Evolutionary conservation across 441 rosid genomes (phyloP).

Genomic region (Isatis lusitanica): DNA sequence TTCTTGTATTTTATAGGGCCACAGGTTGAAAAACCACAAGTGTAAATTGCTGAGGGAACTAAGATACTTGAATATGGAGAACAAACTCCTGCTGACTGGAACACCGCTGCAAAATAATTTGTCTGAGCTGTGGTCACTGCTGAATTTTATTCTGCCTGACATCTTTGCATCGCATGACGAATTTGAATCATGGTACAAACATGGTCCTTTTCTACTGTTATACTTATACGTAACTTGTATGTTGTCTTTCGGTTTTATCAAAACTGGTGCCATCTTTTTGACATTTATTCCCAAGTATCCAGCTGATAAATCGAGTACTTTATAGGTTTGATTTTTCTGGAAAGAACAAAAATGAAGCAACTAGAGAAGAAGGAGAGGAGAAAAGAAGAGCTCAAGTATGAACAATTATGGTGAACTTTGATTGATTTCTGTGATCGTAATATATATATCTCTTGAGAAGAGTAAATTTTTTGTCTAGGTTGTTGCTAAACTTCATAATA

Average conservation of each 20-base stretch:
- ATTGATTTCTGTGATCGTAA: neutral
- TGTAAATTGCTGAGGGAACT: conserved; percentile 82
- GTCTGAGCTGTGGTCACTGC: conserved; percentile 94
- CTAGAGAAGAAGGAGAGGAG: conserved; percentile 74
- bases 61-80: conserved; percentile 52
- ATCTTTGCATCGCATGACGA: conserved; percentile 91
- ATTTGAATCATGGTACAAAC: conserved; percentile 86
- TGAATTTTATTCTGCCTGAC: conserved; percentile 94
- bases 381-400: conserved; percentile 76
- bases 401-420: neutral
- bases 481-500: conserved; percentile 90
- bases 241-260: neutral
- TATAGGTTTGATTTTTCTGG: conserved; percentile 93
- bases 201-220: neutral
- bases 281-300: neutral
- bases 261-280: neutral
- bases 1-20: conserved; percentile 60
- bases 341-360: conserved; percentile 50
- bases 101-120: conserved; percentile 96
- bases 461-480: conserved; percentile 53
- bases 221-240: neutral
- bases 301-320: conserved; percentile 15
- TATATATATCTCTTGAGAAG: neutral
- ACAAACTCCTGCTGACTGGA: conserved; percentile 92
- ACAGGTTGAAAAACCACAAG: conserved; percentile 83